Base-by-base conservation (phyloP, 805 yeast species). In the Ascoidea tarda region DNA sequence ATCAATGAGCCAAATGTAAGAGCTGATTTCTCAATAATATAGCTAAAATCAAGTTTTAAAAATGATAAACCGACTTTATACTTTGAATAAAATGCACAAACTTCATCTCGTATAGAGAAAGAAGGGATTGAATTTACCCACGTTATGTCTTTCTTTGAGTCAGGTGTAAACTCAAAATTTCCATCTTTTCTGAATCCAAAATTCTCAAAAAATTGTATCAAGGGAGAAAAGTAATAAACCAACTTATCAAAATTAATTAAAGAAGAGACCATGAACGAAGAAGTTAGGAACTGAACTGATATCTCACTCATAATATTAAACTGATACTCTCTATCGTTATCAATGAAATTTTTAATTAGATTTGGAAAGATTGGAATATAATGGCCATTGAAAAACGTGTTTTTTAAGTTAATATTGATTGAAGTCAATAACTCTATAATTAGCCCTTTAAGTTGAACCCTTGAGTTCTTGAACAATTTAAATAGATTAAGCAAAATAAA, bases 1-100 rank as follows among this genome's bases (percentile, higher is more conserved):
- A 85, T 48, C 91, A 85, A 52, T 89, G 69, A 64, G 93, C 96
- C 53, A 81, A 79, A 58, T 87, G 83, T 0, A 86, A 73, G 60
- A 84, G 95, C 16, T 87, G 82, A 77, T 50, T 63, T 54, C 32
- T 57, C 44, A 10, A 38, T 38, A 10, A 38, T 38, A 38, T 38
- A 38, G 14, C 14, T 10, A 10, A 38, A 38, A 10, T 38, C 44
- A 10, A 10, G 44, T 10, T 10, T 38, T 4, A 8, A 8, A 38
- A 38, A 14, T 14, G 14, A 10, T 10, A 8, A 10, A 2, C 8
- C 8, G 8, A 38, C 14, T 38, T 14, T 38, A 38, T 38, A 38
- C 14, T 38, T 38, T 38, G 8, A 10, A 38, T 10, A 38, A 14
- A 38, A 38, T 10, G 14, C 14, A 21, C 28, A 21, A 21, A 3